Evolutionary conservation across 495 filamentous ascomycete species (phyloP).

Genomic region (Neurospora sp.): DNA sequence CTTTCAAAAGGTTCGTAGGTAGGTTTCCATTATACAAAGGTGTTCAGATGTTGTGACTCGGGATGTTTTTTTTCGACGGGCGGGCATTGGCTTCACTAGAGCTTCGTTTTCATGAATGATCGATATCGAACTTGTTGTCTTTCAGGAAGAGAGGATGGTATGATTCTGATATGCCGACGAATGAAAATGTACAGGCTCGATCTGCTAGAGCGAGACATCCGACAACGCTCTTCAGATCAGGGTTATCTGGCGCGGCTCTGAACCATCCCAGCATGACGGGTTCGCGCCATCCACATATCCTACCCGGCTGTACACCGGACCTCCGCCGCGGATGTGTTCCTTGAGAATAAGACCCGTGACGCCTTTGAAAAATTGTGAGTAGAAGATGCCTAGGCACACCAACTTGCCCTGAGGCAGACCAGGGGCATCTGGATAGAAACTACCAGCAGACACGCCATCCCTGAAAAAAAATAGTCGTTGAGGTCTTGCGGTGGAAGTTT

Average conservation of each 20-base stretch:
- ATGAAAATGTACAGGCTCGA: neutral
- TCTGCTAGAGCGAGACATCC: neutral
- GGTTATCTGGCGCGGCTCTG: neutral
- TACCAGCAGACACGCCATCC: neutral
- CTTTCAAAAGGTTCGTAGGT: neutral
- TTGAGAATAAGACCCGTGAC: neutral
- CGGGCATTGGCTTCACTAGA: neutral
- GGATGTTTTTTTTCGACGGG: neutral
- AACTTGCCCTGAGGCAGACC: neutral
- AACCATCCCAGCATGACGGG: too few species aligned
- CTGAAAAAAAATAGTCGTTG: neutral
- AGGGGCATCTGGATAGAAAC: neutral
- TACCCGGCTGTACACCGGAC: neutral
- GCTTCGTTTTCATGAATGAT: rapidly evolving
- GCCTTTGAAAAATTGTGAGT: too few species aligned
- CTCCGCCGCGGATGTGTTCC: neutral
- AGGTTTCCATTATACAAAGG: neutral
- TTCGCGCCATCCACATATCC: neutral
- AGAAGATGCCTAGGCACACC: neutral
- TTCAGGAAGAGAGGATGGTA: neutral
- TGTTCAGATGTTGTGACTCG: neutral
- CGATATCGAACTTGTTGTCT: neutral
- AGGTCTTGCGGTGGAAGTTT: neutral
- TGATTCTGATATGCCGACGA: neutral
- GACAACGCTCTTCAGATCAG: neutral